A percentile compares a stretch with the other conserved stretches of the same genome.
Conservation (phyloP, 2,329 filamentous ascomycete species). For the Lojkania enalia region DNA sequence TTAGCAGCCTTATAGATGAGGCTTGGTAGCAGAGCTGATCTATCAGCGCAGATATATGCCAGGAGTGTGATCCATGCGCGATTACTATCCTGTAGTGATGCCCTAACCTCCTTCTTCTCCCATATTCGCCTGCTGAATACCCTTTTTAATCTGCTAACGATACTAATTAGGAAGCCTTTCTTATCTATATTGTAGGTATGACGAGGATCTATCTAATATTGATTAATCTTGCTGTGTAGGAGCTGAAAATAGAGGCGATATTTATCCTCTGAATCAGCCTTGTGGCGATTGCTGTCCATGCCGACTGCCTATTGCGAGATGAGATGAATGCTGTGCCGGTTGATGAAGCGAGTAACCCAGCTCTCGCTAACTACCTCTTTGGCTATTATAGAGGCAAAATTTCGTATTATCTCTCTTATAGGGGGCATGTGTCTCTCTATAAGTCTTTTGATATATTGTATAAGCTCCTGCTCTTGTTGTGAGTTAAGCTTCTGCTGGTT, state of each 20-base stretch:
- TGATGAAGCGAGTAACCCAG: conserved; percentile 17
- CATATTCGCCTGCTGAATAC: conserved; percentile 10
- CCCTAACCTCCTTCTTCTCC: not conserved
- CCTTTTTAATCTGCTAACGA: conserved; percentile 9
- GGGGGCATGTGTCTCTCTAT: not conserved
- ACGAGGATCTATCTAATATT: conserved; percentile 10
- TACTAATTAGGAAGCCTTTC: conserved; percentile 15
- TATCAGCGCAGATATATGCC: conserved; percentile 13
- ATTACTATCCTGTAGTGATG: conserved; percentile 8
- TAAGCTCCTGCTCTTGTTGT: not conserved
- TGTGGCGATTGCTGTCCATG: conserved; percentile 11
- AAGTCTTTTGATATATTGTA: not conserved
- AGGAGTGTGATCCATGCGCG: conserved; percentile 10
- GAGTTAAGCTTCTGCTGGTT: not conserved
- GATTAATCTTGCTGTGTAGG: conserved; percentile 10
- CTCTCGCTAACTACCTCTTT: conserved; percentile 10
- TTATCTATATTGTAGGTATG: too few relatives aligned
- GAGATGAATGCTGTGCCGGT: conserved; percentile 8
- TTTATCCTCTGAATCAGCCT: conserved; percentile 9
- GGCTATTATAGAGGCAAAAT: conserved; percentile 1
- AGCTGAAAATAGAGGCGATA: conserved; percentile 14
- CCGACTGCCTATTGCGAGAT: conserved; percentile 7
- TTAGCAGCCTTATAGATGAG: conserved; percentile 14
- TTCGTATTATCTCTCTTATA: not conserved
- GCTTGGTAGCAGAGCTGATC: conserved; percentile 9